Percentiles rank a stretch among this genome's conserved stretches.
Evolutionary conservation across 257 asterid genomes (phyloP).

Genomic region (Forsythia viridissima): DNA sequence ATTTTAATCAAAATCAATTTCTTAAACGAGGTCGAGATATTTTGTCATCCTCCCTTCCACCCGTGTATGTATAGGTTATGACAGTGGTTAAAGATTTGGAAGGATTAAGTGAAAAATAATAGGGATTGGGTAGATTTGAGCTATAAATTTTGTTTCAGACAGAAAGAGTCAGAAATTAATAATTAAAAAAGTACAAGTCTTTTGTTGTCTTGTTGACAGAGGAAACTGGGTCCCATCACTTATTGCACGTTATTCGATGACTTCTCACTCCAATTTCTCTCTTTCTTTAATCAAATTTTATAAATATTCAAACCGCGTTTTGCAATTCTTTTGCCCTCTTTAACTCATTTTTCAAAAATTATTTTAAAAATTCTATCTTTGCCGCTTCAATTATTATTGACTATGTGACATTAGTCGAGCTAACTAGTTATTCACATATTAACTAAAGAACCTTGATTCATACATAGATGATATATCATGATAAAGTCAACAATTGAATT

Average conservation of each 20-base stretch:
- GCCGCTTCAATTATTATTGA: too few relatives aligned
- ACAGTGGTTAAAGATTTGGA: too few relatives aligned
- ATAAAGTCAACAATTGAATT: too few relatives aligned
- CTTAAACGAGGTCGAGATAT: not conserved
- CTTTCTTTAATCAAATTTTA: not conserved
- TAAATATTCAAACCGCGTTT: constrained; percentile 33
- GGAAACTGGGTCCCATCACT: constrained; percentile 25
- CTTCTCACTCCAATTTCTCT: not conserved
- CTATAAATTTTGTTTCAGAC: not conserved
- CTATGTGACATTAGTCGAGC: not conserved
- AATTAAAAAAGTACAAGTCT: not conserved
- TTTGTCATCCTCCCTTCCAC: not conserved
- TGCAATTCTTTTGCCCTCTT: not conserved
- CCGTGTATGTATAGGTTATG: too few relatives aligned
- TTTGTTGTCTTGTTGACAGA: constrained; percentile 24
- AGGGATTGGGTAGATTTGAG: not conserved
- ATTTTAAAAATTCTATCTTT: too few relatives aligned
- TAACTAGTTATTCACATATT: too few relatives aligned
- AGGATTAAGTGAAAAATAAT: too few relatives aligned
- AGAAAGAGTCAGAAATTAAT: not conserved
- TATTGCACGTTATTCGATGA: constrained; percentile 3
- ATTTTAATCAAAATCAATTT: too few relatives aligned
- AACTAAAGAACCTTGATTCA: too few relatives aligned
- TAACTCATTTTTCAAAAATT: not conserved
- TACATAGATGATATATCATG: too few relatives aligned